Evolutionary conservation across 140 eudicot genomes (phyloP).

Genomic region (Cichorium intybus): DNA sequence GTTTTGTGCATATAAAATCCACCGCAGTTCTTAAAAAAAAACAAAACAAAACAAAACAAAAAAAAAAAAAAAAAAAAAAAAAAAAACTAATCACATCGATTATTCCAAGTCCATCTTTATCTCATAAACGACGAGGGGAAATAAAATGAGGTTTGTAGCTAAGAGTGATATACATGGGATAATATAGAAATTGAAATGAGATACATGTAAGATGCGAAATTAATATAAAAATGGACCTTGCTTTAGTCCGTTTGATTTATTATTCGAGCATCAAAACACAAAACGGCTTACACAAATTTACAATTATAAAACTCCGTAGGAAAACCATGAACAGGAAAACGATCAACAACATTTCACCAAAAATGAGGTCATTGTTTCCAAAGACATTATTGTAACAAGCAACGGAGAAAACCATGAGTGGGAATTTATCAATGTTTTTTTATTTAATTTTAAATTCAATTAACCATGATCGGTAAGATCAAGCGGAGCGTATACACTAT

Average conservation of each 20-base stretch:
- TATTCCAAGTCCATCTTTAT: too few relatives aligned
- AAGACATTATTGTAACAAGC: conserved; percentile 1
- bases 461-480: too few relatives aligned
- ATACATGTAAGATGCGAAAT: background rate
- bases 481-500: too few relatives aligned
- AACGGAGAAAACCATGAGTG: conserved; percentile 6
- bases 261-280: background rate
- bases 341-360: conserved; percentile 24
- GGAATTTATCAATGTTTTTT: background rate
- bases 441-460: too few relatives aligned
- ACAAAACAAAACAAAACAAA: too few relatives aligned
- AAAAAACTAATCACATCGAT: too few relatives aligned
- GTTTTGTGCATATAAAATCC: too few relatives aligned
- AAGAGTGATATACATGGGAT: background rate
- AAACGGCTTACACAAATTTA: background rate
- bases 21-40: too few relatives aligned
- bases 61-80: too few relatives aligned
- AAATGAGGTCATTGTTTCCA: conserved; percentile 27
- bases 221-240: too few relatives aligned
- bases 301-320: background rate
- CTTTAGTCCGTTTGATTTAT: background rate
- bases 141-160: too few relatives aligned
- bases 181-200: background rate
- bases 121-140: too few relatives aligned
- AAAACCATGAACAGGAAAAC: background rate